Conservation (phyloP, 2,329 filamentous ascomycete species). For the Venturia pyrina region DNA sequence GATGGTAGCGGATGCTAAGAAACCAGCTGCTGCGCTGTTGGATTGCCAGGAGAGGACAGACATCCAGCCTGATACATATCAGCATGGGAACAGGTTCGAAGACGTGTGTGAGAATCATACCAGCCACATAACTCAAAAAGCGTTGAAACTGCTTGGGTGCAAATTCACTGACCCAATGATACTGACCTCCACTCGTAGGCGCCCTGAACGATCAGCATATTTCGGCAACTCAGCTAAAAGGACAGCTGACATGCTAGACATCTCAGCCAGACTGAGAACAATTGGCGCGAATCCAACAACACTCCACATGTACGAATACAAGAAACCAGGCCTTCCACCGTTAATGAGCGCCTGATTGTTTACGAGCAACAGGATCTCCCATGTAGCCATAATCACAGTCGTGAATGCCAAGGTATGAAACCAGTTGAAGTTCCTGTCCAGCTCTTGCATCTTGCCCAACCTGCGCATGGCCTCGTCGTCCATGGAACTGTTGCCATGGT, state of each 20-base stretch:
- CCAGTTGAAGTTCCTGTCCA: slow-evolving; percentile 13
- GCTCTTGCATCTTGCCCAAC: slow-evolving; percentile 13
- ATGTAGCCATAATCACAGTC: slow-evolving; percentile 13
- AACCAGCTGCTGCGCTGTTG: slow-evolving; percentile 7
- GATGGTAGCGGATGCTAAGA: slow-evolving; percentile 18
- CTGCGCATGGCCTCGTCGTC: slow-evolving; percentile 12
- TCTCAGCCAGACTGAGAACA: slow-evolving; percentile 13
- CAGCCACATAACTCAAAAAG: slow-evolving; percentile 15
- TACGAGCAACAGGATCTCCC: slow-evolving; percentile 8
- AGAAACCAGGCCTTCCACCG: slow-evolving; percentile 11
- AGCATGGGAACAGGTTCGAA: not conserved
- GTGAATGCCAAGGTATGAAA: slow-evolving; percentile 11
- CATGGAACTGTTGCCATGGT: slow-evolving; percentile 12
- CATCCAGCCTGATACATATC: slow-evolving; percentile 12
- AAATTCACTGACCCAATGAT: slow-evolving; percentile 23
- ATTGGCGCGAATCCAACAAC: slow-evolving; percentile 7
- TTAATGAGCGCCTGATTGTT: slow-evolving; percentile 4
- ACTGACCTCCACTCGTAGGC: slow-evolving; percentile 22
- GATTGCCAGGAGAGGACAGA: slow-evolving; percentile 15
- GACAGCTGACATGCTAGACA: slow-evolving; percentile 13
- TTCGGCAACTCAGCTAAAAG: not conserved
- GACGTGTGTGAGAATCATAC: not conserved
- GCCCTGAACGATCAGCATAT: not conserved
- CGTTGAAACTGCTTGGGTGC: slow-evolving; percentile 12
- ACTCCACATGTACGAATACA: slow-evolving; percentile 10